Base-by-base conservation (phyloP, 2,329 filamentous ascomycete genomes). In the Exophiala spinifera region DNA sequence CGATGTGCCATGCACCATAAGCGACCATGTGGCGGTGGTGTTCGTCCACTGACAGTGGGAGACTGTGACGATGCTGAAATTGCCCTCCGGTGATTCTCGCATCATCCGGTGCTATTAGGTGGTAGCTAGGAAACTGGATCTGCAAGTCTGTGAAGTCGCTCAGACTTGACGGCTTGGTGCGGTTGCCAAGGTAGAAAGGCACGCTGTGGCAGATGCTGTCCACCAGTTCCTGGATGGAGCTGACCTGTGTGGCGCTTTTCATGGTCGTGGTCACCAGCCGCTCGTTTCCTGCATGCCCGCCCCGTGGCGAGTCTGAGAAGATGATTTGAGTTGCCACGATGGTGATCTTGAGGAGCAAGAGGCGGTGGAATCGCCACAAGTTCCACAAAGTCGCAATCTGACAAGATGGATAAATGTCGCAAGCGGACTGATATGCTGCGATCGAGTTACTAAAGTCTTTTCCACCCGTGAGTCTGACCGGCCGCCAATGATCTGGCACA, bases 351-450 rank as follows among this genome's bases (percentile, higher is more conserved):
- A 50, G 34, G 48, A 50, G 33, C 3, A 50, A 11, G 8, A 50
- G 36, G 21, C 48, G 48, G 34, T 50, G 36, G 34, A 42, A 42
- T 50, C 48, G 11, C 48, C 48, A 50, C 23, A 43, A 17, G 37
- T 50, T 50, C 57, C 49, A 64, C 42, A 65, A 57, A 0, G 20
- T 56, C 15, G 46, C 63, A 46, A 65, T 61, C 25, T 60, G 56
- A 54, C 53, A 63, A 28, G 61, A 53, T 31, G 61, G 60, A 46
- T 65, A 65, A 20, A 63, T 46, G 21, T 65, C 63, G 36, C 56
- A 62, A 47, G 53, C 19, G 28, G 55, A 60, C 23, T 45, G 55
- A 53, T 65, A 65, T 42, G 62, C 57, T 13, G 59, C 50, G 14
- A 65, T 65, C 2, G 55, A 63, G 1, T 44, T 14, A 45, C 63